Conservation (phyloP, 148 eudicot genomes). For the Silene conica region DNA sequence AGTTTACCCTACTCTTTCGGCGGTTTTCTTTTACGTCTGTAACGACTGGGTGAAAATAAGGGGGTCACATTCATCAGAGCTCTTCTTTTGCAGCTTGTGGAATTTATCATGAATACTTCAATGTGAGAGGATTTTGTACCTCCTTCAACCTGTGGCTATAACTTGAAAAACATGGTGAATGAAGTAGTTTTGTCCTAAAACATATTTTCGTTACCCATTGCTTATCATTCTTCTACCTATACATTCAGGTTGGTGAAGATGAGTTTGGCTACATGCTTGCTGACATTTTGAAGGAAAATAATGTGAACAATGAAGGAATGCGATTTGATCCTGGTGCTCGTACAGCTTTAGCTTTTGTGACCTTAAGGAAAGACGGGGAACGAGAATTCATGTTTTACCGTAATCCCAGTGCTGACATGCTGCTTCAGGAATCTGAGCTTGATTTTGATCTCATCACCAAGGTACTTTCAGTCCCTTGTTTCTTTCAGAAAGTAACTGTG, state of each 20-base stretch:
- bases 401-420: constrained; percentile 99
- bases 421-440: constrained; percentile 84
- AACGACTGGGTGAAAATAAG: background rate
- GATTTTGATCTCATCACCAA: constrained; percentile 75
- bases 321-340: constrained; percentile 97
- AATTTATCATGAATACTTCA: background rate
- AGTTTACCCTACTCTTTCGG: background rate
- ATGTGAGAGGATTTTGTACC: background rate
- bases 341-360: constrained; percentile 98
- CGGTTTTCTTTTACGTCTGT: background rate
- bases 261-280: constrained; percentile 99
- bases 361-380: constrained; percentile 85
- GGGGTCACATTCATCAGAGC: background rate
- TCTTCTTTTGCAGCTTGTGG: too few relatives aligned
- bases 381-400: constrained; percentile 99
- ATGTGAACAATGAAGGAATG: constrained; percentile 87
- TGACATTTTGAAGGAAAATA: constrained; percentile 79
- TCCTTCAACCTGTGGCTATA: background rate
- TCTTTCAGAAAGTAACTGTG: background rate
- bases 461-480: constrained; percentile 34
- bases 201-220: background rate
- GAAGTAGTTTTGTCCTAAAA: background rate
- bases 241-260: constrained; percentile 90
- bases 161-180: background rate
- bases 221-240: constrained; percentile 8